Conservation (phyloP, 139 green algal species). For the Zygnema cylindricum region DNA sequence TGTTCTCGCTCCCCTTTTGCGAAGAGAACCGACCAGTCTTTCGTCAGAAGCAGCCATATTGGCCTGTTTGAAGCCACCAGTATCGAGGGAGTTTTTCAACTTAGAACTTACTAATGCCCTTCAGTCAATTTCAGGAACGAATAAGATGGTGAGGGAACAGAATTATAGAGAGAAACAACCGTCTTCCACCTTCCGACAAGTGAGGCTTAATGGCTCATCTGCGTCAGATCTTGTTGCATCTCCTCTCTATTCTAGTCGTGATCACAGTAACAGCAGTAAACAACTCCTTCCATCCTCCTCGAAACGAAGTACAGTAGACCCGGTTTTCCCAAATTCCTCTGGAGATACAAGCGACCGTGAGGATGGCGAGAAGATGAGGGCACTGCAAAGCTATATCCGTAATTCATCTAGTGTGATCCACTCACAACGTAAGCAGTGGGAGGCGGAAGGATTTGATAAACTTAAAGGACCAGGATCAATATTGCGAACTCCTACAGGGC, state of each 20-base stretch:
- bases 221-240: neutral
- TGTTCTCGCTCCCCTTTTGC: conserved; percentile 66
- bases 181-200: neutral
- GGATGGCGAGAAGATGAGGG: conserved; percentile 22
- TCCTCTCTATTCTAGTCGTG: neutral
- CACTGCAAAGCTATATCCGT: conserved; percentile 29
- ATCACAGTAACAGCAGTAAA: neutral
- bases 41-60: conserved; percentile 32
- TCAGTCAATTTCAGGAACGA: neutral
- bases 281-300: neutral
- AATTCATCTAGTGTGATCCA: conserved; percentile 32
- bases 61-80: conserved; percentile 39
- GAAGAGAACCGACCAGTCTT: conserved; percentile 52
- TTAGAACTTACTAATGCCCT: conserved; percentile 29
- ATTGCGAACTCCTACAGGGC: neutral
- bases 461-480: neutral
- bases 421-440: neutral
- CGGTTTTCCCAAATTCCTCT: neutral
- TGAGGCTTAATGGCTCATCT: neutral
- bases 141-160: neutral
- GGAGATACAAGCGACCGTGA: neutral
- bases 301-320: neutral
- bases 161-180: neutral
- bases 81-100: conserved; percentile 21
- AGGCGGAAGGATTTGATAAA: conserved; percentile 10